Percentiles rank a stretch among this genome's conserved stretches.
These are phyloP conservation scores for Leucoagaricus sp. DNA, from an alignment of 1,284 basidiomycete genomes.

Conservation along the genomic window DNA sequence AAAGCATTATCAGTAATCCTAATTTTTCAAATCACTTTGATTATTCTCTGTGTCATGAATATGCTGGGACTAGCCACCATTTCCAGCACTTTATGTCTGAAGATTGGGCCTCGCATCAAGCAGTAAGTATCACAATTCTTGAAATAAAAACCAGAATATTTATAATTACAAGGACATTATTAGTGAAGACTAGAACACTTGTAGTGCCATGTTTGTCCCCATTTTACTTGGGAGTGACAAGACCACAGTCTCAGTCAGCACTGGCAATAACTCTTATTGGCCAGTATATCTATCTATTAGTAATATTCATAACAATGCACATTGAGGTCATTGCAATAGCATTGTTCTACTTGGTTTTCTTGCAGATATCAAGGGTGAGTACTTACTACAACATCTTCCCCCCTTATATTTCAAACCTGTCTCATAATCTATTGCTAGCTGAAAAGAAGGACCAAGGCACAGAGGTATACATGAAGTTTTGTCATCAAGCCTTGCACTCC, in stretches of 20 bases:
- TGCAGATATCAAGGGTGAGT: constrained; percentile 33
- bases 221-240: constrained; percentile 36
- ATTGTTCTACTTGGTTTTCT: constrained; percentile 31
- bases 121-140: constrained; percentile 21
- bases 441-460: not conserved
- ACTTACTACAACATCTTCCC: not conserved
- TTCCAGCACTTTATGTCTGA: too few relatives aligned
- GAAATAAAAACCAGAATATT: not conserved
- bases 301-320: constrained; percentile 22
- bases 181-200: constrained; percentile 19
- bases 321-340: constrained; percentile 26
- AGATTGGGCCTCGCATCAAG: too few relatives aligned
- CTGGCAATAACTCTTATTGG: constrained; percentile 34
- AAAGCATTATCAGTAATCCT: too few relatives aligned
- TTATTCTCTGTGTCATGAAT: too few relatives aligned
- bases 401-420: too few relatives aligned
- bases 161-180: not conserved
- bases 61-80: too few relatives aligned
- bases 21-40: too few relatives aligned
- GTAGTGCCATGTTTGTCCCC: constrained; percentile 31
- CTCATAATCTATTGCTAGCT: too few relatives aligned
- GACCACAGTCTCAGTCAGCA: constrained; percentile 34
- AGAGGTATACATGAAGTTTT: constrained; percentile 17
- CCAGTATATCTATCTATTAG: constrained; percentile 25
- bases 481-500: constrained; percentile 30